Percentiles rank a stretch among this genome's conserved stretches.
Evolutionary conservation across 2,329 filamentous ascomycete genomes (phyloP).

Genomic region (Aciculosporium take): DNA sequence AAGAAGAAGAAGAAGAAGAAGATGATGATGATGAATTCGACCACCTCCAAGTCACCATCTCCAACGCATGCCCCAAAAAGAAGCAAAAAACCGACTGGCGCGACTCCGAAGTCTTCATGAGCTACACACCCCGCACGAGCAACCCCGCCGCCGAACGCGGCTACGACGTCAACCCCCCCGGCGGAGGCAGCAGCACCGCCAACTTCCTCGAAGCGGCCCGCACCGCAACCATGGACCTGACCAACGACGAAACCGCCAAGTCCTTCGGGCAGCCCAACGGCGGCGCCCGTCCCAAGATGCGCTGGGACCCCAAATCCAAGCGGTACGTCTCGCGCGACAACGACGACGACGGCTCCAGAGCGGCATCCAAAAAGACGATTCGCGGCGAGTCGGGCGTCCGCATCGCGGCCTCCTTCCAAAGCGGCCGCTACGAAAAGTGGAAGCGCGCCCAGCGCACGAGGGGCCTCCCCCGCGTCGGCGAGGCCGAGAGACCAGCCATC

Average conservation of each 20-base stretch:
- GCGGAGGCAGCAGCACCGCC: too few species aligned
- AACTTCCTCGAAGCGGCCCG: constrained; percentile 82
- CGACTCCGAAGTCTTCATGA: constrained; percentile 90
- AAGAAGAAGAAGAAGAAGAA: constrained; percentile 29
- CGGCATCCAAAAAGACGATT: constrained; percentile 57
- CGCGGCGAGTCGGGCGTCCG: constrained; percentile 87
- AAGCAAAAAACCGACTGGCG: constrained; percentile 53
- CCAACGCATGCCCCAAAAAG: constrained; percentile 35
- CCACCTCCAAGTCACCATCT: constrained; percentile 58
- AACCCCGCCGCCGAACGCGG: constrained; percentile 80
- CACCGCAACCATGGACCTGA: constrained; percentile 79
- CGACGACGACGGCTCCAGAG: constrained; percentile 80
- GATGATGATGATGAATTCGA: constrained; percentile 40
- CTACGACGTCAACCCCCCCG: constrained; percentile 82
- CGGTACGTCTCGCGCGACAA: constrained; percentile 89
- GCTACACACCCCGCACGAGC: constrained; percentile 69
- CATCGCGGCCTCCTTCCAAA: constrained; percentile 86
- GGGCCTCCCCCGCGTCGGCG: constrained; percentile 67
- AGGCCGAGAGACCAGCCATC: constrained; percentile 46
- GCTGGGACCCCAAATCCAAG: constrained; percentile 93
- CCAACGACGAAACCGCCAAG: constrained; percentile 71
- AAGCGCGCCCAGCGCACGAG: constrained; percentile 71
- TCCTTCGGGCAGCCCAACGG: constrained; percentile 66
- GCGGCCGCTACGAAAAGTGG: constrained; percentile 88
- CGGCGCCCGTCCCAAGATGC: constrained; percentile 61